phyloP scores from a whole-genome alignment of 805 yeast species.

The Barnettozyma pratensis region DNA sequence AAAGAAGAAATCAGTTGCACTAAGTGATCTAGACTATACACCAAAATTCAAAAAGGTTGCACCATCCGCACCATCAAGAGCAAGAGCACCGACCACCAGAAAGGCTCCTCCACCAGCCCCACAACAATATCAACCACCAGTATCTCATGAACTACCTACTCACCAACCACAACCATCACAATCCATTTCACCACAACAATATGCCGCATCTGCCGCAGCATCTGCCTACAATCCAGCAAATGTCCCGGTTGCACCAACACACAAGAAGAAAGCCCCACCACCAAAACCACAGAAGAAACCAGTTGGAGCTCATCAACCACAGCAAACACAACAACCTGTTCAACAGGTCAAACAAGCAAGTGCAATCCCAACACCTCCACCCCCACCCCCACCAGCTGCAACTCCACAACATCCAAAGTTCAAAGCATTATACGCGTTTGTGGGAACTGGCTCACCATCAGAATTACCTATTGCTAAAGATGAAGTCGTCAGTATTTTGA shows the following conservation, averaged over 20 bases:
- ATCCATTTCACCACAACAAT: constrained; percentile 2
- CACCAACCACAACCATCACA: constrained; percentile 12
- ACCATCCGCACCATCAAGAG: constrained; percentile 8
- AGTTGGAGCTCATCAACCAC: constrained; percentile 36
- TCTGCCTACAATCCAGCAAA: constrained; percentile 31
- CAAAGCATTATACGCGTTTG: constrained; percentile 83
- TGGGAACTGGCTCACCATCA: constrained; percentile 79
- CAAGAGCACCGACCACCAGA: constrained; percentile 18
- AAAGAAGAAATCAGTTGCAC: constrained; percentile 30
- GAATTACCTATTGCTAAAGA: constrained; percentile 76
- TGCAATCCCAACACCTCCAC: constrained; percentile 49
- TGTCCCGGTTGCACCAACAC: constrained; percentile 26
- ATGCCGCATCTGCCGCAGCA: constrained; percentile 30
- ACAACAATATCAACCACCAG: constrained; percentile 13
- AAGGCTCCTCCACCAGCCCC: constrained; percentile 27
- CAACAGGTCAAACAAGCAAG: constrained; percentile 23
- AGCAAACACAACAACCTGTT: constrained; percentile 50
- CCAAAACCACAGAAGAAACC: constrained; percentile 26
- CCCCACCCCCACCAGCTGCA: constrained; percentile 65
- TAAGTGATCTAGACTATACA: constrained; percentile 22
- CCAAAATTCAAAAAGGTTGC: constrained; percentile 21
- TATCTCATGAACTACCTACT: not conserved
- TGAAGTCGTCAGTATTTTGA: constrained; percentile 65
- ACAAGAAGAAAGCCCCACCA: constrained; percentile 21
- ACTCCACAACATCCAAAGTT: constrained; percentile 70